phyloP scores from a whole-genome alignment of 331 rosid species.

The Erythrophleum ivorense region DNA sequence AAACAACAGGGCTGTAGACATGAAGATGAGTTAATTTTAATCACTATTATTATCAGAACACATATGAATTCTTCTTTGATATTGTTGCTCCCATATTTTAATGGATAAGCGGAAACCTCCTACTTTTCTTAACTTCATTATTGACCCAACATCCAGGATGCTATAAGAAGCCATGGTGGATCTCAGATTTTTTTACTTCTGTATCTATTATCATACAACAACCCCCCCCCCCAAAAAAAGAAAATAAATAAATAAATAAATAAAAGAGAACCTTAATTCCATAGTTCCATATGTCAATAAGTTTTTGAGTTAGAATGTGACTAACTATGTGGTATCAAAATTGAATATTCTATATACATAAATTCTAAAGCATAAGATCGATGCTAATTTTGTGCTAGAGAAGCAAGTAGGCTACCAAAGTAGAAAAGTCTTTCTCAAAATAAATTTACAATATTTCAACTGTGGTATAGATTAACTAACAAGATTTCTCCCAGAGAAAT shows the following conservation, averaged over 20 bases:
- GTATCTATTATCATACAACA: not conserved
- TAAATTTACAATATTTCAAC: constrained; percentile 20
- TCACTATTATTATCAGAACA: not conserved
- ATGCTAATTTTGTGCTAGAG: not conserved
- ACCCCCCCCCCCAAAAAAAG: not conserved
- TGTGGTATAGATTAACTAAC: not conserved
- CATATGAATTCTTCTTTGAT: not conserved
- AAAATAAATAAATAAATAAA: not conserved
- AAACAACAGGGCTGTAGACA: not conserved
- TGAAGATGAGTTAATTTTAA: not conserved
- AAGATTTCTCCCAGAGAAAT: not conserved
- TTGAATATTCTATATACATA: not conserved
- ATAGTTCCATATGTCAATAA: not conserved
- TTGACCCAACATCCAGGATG: not conserved
- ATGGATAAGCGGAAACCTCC: not conserved
- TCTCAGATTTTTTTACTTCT: too few relatives aligned
- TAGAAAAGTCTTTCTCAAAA: not conserved
- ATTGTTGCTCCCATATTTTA: constrained; percentile 8
- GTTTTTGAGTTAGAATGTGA: not conserved
- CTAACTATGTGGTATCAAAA: not conserved
- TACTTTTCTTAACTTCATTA: not conserved
- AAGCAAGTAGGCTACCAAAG: not conserved
- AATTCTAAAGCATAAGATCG: not conserved
- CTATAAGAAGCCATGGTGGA: not conserved
- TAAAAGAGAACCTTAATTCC: not conserved